Percentiles rank a stretch among this genome's conserved stretches.
These are phyloP conservation scores for Pyrus hybrid DNA, from an alignment of 331 rosid species.

Conservation along the genomic window DNA sequence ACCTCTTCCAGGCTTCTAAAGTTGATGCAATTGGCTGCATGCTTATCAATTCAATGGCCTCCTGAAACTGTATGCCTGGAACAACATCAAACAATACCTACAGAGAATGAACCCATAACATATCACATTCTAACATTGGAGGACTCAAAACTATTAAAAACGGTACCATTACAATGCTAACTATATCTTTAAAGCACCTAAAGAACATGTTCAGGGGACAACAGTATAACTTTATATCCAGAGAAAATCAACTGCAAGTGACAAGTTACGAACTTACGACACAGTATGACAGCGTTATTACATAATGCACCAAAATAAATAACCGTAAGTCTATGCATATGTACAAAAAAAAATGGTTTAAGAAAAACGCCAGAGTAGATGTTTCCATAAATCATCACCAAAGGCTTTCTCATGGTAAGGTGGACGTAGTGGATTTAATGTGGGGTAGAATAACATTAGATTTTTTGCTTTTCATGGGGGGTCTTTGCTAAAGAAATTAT, in stretches of 20 bases:
- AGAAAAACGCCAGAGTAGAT: background rate
- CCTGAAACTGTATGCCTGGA: constrained; percentile 83
- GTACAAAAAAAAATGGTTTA: background rate
- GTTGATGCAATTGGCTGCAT: constrained; percentile 85
- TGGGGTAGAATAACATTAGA: background rate
- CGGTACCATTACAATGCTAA: background rate
- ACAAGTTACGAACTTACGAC: background rate
- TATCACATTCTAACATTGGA: constrained; percentile 10
- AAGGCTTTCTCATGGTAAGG: background rate
- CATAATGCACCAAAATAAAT: background rate
- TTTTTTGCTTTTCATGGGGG: background rate
- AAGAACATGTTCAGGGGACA: background rate
- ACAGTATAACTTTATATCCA: background rate
- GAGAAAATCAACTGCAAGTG: background rate
- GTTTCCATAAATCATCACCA: background rate
- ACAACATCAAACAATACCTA: constrained; percentile 98
- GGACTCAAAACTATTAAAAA: background rate
- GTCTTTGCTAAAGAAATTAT: background rate
- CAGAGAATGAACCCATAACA: constrained; percentile 25
- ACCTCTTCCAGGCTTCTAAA: constrained; percentile 75
- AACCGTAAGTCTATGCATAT: background rate
- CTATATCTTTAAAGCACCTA: background rate
- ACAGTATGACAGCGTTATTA: background rate
- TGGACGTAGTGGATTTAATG: background rate
- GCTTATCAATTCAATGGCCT: constrained; percentile 78